A percentile compares a stretch with the other conserved stretches of the same genome.
Evolutionary conservation across 225 moss, liverwort and hornwort genomes (phyloP).

Genomic region (Ulota crispa): DNA sequence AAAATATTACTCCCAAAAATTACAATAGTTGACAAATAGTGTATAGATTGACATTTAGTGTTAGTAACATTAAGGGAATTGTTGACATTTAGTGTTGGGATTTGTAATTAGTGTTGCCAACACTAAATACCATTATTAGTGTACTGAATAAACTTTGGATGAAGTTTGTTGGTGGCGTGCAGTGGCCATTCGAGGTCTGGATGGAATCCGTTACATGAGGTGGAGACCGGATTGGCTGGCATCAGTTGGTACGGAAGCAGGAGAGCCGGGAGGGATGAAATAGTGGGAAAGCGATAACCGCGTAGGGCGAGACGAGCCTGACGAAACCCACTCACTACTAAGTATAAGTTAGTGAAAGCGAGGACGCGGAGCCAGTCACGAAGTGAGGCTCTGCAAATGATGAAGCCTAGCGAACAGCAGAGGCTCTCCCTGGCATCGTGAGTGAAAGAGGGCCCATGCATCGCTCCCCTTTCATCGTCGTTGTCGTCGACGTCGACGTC

Average conservation of each 20-base stretch:
- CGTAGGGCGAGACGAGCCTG: neutral
- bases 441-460: neutral
- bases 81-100: too few relatives aligned
- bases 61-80: too few relatives aligned
- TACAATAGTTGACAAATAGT: too few relatives aligned
- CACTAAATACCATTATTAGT: too few relatives aligned
- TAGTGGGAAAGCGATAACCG: neutral
- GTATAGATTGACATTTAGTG: too few relatives aligned
- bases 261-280: neutral
- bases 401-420: neutral
- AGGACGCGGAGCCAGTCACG: neutral
- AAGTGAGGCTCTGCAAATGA: neutral
- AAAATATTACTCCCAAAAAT: too few relatives aligned
- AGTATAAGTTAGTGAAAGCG: too few relatives aligned
- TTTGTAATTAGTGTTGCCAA: too few relatives aligned
- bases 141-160: neutral
- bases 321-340: neutral
- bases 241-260: neutral
- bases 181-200: neutral
- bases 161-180: neutral
- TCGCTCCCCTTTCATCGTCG: neutral
- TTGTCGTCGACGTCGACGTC: neutral
- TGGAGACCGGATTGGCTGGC: neutral
- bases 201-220: neutral
- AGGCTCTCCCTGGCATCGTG: neutral